Conservation (phyloP, 768 basidiomycete genomes). For the Psilocybe sp. region DNA sequence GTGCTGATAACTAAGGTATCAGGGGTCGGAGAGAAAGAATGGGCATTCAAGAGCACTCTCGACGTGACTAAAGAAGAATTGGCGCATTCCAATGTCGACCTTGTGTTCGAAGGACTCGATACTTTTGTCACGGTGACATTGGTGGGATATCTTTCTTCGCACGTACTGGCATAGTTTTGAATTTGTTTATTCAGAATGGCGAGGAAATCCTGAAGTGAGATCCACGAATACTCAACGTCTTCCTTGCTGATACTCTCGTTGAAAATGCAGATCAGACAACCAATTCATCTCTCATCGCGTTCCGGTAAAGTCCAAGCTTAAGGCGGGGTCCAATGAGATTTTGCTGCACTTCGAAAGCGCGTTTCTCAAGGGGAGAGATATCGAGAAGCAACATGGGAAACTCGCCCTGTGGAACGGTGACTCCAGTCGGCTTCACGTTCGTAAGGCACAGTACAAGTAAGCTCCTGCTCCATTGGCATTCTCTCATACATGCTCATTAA, state of each 20-base stretch:
- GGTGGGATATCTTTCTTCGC: constrained; percentile 37
- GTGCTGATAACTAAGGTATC: not conserved
- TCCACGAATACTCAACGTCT: constrained; percentile 12
- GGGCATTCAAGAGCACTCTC: constrained; percentile 78
- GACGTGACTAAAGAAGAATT: constrained; percentile 46
- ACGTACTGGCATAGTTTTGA: not conserved
- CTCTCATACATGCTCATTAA: not conserved
- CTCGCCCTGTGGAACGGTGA: constrained; percentile 85
- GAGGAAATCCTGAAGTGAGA: constrained; percentile 57
- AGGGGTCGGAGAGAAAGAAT: constrained; percentile 90
- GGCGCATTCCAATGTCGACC: constrained; percentile 50
- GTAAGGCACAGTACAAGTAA: constrained; percentile 92
- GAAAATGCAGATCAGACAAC: constrained; percentile 58
- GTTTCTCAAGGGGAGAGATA: constrained; percentile 72
- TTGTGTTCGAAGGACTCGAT: constrained; percentile 90
- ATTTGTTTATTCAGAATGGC: constrained; percentile 55
- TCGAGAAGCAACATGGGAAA: constrained; percentile 66
- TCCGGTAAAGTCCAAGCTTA: constrained; percentile 51
- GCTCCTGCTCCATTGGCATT: constrained; percentile 14
- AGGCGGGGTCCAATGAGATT: constrained; percentile 62
- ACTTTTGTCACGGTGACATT: constrained; percentile 77
- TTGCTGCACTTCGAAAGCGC: constrained; percentile 71
- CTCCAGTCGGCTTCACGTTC: constrained; percentile 82
- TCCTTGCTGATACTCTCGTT: not conserved
- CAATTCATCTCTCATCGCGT: constrained; percentile 81